Conservation (phyloP, 179 eudicot species). For the Camellia oleifera region DNA sequence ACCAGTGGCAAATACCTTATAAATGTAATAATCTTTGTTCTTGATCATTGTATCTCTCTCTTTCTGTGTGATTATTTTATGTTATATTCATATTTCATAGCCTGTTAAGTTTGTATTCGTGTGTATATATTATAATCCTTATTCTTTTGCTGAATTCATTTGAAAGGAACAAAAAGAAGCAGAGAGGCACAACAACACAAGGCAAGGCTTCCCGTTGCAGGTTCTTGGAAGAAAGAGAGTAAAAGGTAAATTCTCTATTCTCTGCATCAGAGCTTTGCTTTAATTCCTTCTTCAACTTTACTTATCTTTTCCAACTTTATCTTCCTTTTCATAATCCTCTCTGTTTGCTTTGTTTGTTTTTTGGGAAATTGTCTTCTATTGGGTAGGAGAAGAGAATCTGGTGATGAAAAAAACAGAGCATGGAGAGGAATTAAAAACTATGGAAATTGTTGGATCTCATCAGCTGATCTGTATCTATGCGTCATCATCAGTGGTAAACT, state of each 20-base stretch:
- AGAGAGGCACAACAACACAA: too few relatives aligned
- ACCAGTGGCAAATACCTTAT: background rate
- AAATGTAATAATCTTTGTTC: background rate
- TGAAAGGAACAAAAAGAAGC: background rate
- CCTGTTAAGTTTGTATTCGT: background rate
- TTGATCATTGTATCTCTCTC: background rate
- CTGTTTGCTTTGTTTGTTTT: too few relatives aligned
- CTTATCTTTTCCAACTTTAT: background rate
- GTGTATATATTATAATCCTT: background rate
- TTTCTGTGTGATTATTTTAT: background rate
- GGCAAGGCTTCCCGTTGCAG: too few relatives aligned
- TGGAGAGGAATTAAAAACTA: background rate
- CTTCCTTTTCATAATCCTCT: background rate
- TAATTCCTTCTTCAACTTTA: background rate
- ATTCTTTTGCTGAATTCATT: background rate
- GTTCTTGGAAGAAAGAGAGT: background rate
- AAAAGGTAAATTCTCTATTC: background rate
- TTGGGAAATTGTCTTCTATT: background rate
- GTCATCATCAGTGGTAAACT: background rate
- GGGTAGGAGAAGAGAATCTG: background rate
- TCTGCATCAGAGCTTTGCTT: background rate
- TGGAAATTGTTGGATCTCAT: background rate
- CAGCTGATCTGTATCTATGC: background rate
- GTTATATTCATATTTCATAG: too few relatives aligned
- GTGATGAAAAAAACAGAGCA: background rate